Evolutionary conservation across 1,284 basidiomycete species (phyloP).

Genomic region (Cryptococcus floricola): DNA sequence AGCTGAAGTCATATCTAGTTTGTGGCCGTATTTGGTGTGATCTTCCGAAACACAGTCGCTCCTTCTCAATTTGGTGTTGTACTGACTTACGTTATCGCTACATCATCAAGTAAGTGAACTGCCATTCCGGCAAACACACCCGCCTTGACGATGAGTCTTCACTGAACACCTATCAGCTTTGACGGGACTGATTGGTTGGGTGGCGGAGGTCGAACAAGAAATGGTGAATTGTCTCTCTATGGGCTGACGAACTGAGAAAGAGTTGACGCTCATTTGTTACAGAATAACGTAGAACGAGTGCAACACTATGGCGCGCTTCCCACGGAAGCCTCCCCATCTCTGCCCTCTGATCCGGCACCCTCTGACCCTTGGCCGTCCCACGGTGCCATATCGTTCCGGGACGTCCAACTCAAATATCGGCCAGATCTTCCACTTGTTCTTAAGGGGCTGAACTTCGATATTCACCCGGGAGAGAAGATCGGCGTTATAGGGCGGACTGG

Average conservation of each 20-base stretch:
- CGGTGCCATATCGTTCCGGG: slow-evolving; percentile 38
- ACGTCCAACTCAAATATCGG: slow-evolving; percentile 39
- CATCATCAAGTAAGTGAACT: slow-evolving; percentile 1
- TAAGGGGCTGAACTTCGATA: slow-evolving; percentile 28
- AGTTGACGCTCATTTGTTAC: no score
- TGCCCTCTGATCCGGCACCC: slow-evolving; percentile 11
- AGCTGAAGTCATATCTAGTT: slow-evolving; percentile 6
- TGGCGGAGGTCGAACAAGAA: neutral
- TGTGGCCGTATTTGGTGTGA: slow-evolving; percentile 34
- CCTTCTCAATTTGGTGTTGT: slow-evolving; percentile 41
- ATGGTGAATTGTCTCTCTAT: neutral
- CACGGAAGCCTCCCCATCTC: slow-evolving; percentile 15
- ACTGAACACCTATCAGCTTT: neutral
- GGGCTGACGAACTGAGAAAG: no score
- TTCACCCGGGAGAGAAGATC: slow-evolving; percentile 47
- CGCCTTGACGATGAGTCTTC: no score
- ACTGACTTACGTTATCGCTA: slow-evolving; percentile 26
- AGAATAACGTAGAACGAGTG: slow-evolving; percentile 32
- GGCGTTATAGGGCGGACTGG: slow-evolving; percentile 70
- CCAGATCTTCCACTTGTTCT: slow-evolving; percentile 41
- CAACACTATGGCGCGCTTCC: slow-evolving; percentile 23
- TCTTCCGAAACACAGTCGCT: slow-evolving; percentile 29
- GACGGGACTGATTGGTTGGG: neutral
- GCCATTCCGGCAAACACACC: no score
- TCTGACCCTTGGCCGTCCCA: slow-evolving; percentile 25